phyloP scores from a whole-genome alignment of 192 early-diverging fungal species.

The Cladochytrium replicatum region DNA sequence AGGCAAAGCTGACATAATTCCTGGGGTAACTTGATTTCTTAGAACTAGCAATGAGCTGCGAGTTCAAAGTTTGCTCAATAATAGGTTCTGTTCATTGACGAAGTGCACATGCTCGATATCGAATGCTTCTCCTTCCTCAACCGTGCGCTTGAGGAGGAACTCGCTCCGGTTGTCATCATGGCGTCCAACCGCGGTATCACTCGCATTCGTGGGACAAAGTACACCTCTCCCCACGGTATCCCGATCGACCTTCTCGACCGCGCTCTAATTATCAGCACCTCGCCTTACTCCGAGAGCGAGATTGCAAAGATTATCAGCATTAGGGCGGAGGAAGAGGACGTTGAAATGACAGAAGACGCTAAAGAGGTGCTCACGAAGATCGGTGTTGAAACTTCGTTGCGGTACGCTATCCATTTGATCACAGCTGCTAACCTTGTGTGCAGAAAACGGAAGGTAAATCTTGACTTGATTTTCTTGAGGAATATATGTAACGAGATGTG shows the following conservation, averaged over 20 bases:
- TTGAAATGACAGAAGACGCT: slow-evolving; percentile 94
- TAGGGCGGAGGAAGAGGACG: slow-evolving; percentile 68
- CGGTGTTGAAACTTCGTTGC: slow-evolving; percentile 85
- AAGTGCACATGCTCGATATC: slow-evolving; percentile 99
- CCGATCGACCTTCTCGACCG: slow-evolving; percentile 96
- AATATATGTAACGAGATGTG: neutral
- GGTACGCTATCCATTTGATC: slow-evolving; percentile 96
- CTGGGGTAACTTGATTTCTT: slow-evolving; percentile 54
- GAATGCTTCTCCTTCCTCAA: slow-evolving; percentile 99
- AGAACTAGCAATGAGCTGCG: neutral
- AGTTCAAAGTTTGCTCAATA: neutral
- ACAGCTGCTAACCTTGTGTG: slow-evolving; percentile 87
- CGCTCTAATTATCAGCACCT: slow-evolving; percentile 85
- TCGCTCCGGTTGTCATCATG: slow-evolving; percentile 98
- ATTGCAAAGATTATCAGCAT: slow-evolving; percentile 84
- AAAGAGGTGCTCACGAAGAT: slow-evolving; percentile 84
- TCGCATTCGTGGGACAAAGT: slow-evolving; percentile 91
- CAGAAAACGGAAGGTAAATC: slow-evolving; percentile 67
- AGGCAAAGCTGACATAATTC: slow-evolving; percentile 96
- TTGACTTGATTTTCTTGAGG: slow-evolving; percentile 1
- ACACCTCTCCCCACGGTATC: slow-evolving; percentile 92
- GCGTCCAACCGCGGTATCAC: slow-evolving; percentile 97
- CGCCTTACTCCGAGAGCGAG: slow-evolving; percentile 75
- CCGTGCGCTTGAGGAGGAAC: slow-evolving; percentile 87
- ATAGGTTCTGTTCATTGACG: slow-evolving; percentile 91